Percentiles rank a stretch among this genome's conserved stretches.
Evolutionary conservation across 1,284 basidiomycete genomes (phyloP).

Genomic region (Mycosarcoma mackinlayi): DNA sequence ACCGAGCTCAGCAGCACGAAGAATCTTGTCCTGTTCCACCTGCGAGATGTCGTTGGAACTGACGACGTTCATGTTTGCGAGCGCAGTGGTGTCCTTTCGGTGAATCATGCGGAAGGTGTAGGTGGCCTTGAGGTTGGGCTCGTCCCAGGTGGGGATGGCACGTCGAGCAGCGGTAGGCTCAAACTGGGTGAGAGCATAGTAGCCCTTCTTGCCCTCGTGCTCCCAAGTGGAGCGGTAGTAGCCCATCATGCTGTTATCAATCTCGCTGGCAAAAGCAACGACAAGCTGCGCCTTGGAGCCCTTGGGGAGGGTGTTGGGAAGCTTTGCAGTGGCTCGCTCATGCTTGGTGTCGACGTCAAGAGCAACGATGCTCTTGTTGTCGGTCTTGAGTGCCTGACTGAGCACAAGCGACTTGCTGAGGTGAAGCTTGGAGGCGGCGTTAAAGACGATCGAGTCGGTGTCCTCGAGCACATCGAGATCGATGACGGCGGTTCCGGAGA

Average conservation of each 20-base stretch:
- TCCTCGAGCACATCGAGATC: constrained; percentile 79
- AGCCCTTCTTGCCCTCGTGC: constrained; percentile 70
- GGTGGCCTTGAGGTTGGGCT: constrained; percentile 89
- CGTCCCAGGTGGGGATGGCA: constrained; percentile 80
- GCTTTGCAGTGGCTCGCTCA: constrained; percentile 59
- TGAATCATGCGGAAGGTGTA: constrained; percentile 86
- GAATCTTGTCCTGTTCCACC: constrained; percentile 57
- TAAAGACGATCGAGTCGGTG: constrained; percentile 70
- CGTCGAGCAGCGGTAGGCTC: constrained; percentile 85
- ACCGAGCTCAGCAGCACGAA: constrained; percentile 75
- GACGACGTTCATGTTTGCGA: constrained; percentile 81
- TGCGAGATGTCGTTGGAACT: constrained; percentile 48
- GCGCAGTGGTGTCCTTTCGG: constrained; percentile 74
- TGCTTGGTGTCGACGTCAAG: constrained; percentile 70
- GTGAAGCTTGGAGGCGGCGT: constrained; percentile 74
- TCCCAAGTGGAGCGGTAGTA: constrained; percentile 69
- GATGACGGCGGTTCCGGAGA: constrained; percentile 82
- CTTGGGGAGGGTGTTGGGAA: constrained; percentile 53
- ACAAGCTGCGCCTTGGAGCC: constrained; percentile 60
- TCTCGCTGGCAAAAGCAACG: constrained; percentile 58
- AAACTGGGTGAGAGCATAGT: constrained; percentile 68
- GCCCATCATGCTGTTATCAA: constrained; percentile 64
- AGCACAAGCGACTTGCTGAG: constrained; percentile 78
- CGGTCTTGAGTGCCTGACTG: constrained; percentile 74
- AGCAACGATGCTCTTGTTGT: constrained; percentile 72